phyloP scores from a whole-genome alignment of 352 stramenopile genomes.

The Phytophthora sp. region DNA sequence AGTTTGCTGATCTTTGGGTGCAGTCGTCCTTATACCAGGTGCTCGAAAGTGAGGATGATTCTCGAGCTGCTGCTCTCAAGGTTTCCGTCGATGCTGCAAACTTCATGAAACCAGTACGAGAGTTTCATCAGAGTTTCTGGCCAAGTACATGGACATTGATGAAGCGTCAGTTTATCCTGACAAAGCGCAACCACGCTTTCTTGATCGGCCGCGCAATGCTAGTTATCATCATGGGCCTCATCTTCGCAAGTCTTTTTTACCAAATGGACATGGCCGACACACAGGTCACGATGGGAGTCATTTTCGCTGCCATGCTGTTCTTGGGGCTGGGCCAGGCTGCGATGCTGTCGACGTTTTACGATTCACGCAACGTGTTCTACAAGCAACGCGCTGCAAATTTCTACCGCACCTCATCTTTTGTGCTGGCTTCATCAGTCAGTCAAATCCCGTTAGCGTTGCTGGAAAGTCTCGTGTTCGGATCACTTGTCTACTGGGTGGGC shows the following conservation, averaged over 20 bases:
- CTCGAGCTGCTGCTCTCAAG: constrained; percentile 1
- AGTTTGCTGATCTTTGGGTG: constrained; percentile 54
- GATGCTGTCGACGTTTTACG: constrained; percentile 82
- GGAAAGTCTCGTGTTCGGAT: constrained; percentile 87
- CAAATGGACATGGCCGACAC: constrained; percentile 52
- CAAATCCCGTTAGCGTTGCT: constrained; percentile 66
- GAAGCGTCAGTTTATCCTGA: constrained; percentile 78
- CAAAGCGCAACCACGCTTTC: constrained; percentile 60
- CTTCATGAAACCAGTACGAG: constrained; percentile 45
- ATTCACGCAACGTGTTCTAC: constrained; percentile 79
- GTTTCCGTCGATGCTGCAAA: constrained; percentile 51
- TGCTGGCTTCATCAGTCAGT: constrained; percentile 60
- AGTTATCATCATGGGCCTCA: constrained; percentile 55
- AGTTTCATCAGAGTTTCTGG: constrained; percentile 55
- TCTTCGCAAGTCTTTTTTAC: constrained; percentile 63
- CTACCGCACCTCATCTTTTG: constrained; percentile 83
- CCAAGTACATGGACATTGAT: constrained; percentile 50
- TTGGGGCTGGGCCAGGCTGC: constrained; percentile 77
- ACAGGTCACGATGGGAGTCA: constrained; percentile 75
- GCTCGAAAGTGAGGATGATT: constrained; percentile 15
- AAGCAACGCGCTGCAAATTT: constrained; percentile 90
- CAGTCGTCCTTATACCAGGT: constrained; percentile 44
- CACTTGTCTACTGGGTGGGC: constrained; percentile 87
- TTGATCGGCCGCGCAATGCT: constrained; percentile 52
- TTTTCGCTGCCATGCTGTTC: constrained; percentile 89